A percentile compares a stretch with the other conserved stretches of the same genome.
Evolutionary conservation across 176 grass and related monocot species (phyloP).

Genomic region (Triticum dicoccoides): DNA sequence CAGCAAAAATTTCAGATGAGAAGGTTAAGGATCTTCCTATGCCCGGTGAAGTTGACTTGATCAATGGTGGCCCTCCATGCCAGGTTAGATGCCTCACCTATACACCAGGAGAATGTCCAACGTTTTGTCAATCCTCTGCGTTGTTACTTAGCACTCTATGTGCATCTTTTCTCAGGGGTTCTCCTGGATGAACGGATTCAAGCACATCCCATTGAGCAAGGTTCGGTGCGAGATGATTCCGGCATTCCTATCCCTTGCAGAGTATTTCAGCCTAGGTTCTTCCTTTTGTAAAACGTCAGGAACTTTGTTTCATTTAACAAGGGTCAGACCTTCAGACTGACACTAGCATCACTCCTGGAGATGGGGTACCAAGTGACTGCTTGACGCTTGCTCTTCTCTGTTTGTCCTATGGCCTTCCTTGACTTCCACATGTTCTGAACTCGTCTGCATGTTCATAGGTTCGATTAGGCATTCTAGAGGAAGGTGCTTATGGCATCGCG

Average conservation of each 20-base stretch:
- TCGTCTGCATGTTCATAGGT: slow-evolving; percentile 41
- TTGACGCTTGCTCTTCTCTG: too few species aligned
- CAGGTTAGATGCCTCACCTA: too few species aligned
- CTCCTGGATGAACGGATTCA: too few species aligned
- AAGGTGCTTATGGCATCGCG: slow-evolving; percentile 60
- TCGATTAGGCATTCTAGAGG: slow-evolving; percentile 77
- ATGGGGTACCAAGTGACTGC: too few species aligned
- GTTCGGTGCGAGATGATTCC: slow-evolving; percentile 79
- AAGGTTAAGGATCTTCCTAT: too few species aligned
- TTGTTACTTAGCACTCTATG: too few species aligned
- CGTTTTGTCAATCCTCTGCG: too few species aligned
- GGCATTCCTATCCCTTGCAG: slow-evolving; percentile 63
- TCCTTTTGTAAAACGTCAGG: slow-evolving; percentile 70
- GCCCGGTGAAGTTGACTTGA: too few species aligned
- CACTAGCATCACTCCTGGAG: neutral
- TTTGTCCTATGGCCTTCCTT: neutral
- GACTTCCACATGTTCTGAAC: neutral
- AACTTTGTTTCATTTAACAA: slow-evolving; percentile 82
- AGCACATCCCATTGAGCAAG: neutral
- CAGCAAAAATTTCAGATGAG: too few species aligned
- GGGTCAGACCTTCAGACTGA: slow-evolving; percentile 49
- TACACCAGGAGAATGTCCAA: too few species aligned
- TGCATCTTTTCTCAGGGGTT: too few species aligned
- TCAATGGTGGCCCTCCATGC: too few species aligned
- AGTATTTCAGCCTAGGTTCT: slow-evolving; percentile 71